Evolutionary conservation across 2,329 filamentous ascomycete genomes (phyloP), one percentile per base, ranked within the genome.

Genomic region (Pseudogymnoascus sp.): DNA sequence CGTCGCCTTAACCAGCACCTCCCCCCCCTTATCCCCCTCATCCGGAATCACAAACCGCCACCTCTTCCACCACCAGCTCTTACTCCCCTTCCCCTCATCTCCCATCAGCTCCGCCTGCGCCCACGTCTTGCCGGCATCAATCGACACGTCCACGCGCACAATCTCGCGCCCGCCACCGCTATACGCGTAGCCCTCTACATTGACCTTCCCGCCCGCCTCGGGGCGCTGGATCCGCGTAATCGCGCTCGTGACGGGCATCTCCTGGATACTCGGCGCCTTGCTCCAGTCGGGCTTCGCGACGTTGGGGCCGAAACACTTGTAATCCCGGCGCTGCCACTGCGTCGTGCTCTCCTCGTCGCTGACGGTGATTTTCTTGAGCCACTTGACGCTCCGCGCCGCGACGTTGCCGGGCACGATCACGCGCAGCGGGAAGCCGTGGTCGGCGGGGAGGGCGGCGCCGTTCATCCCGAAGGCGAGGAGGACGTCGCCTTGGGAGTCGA

Each of bases 221-320:
- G 43, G 43, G 43, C 43, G 24, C 16, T 62, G 10, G 40, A 66
- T 62, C 6, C 61, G 66, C 0, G 86, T 88, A 62, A 89, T 85
- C 63, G 86, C 86, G 66, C 84, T 87, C 28, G 86, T 87, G 16
- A 89, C 80, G 3, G 87, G 84, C 76, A 88, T 82, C 69, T 88
- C 85, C 67, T 89, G 86, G 31, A 89, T 89, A 1, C 84, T 79
- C 10, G 81, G 82, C 6, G 86, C 86, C 24, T 77, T 76, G 60
- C 85, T 82, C 85, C 86, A 89, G 72, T 88, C 81, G 5, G 84
- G 81, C 22, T 80, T 78, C 11, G 77, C 76, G 71, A 86, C 80
- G 69, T 87, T 87, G 3, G 86, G 86, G 0, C 86, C 84, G 64
- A 89, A 88, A 69, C 82, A 84, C 71, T 89, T 89, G 74, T 89